Evolutionary conservation across 176 grass and related monocot genomes (phyloP), one percentile per base, ranked within the genome.

Genomic region (Oryza nivara): DNA sequence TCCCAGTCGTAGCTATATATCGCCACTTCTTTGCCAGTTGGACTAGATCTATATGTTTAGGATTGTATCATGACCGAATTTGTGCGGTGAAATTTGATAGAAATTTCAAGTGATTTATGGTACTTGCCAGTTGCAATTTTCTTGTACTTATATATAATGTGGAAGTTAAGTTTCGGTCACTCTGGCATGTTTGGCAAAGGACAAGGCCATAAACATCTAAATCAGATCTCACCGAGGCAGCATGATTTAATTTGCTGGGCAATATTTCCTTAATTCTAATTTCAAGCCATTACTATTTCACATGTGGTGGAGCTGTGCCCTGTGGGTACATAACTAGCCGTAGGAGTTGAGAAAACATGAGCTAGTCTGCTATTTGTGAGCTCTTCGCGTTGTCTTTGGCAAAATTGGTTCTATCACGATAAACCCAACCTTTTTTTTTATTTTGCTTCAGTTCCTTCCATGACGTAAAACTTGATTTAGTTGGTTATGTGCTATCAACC

Each of bases 191-290:
- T 56, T 56, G 47, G 12, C 47, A 49, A 15, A 11, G 47, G 47
- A 49, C 41, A 16, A 41, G 46, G n/a, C 52, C 52, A 56, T 68
- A 40, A 80, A 22, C 22, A 65, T 63, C 58, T 44, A 17, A 68
- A 20, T 82, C 10, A 64, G 43, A 44, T 8, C 13, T 48, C 40
- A 26, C 34, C 36, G 54, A 80, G 30, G 30, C 78, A 47, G 16
- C 34, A 25, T 63, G 49, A 28, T 70, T 84, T 70, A 44, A 78
- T 11, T 78, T 56, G 46, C 63, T 66, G 30, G 38, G n/a, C 52
- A n/a, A 51, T 75, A 68, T 79, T 86, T 35, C 16, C 28, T 74
- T 36, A 11, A 11, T 67, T 47, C 10, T 19, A 35, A 74, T 34
- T 34, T 65, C 11, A 20, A 13, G 70, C 66, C 68, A 73, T 68